Evolutionary conservation across 345 rosid genomes (phyloP).

Genomic region (Gossypium sturtianum): DNA sequence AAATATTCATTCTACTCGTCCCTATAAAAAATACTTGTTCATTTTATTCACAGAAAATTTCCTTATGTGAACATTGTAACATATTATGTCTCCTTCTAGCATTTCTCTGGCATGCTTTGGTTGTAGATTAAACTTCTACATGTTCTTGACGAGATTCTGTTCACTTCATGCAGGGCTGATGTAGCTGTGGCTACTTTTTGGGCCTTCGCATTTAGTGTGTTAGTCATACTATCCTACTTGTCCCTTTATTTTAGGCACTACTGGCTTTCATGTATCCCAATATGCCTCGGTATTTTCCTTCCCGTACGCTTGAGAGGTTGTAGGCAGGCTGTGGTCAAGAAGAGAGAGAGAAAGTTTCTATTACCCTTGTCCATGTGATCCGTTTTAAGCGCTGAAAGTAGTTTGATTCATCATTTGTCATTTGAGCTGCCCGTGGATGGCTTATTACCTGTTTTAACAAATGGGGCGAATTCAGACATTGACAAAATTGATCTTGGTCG

Average conservation of each 20-base stretch:
- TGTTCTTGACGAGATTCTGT: neutral
- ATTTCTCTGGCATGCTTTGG: neutral
- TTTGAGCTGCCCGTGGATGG: neutral
- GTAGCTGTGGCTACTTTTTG: conserved; percentile 39
- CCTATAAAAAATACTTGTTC: neutral
- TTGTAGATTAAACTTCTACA: neutral
- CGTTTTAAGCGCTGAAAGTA: neutral
- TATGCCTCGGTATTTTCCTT: conserved; percentile 32
- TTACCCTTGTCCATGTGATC: conserved; percentile 50
- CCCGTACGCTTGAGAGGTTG: conserved; percentile 31
- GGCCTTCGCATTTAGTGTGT: conserved; percentile 31
- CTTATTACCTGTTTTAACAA: neutral
- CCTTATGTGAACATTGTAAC: neutral
- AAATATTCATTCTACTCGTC: too few relatives aligned
- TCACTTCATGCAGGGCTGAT: conserved; percentile 36
- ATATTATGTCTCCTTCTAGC: neutral
- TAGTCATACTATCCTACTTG: conserved; percentile 29
- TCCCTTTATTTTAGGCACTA: conserved; percentile 26
- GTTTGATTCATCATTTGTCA: conserved; percentile 5
- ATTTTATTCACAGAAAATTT: neutral
- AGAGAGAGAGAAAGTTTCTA: conserved; percentile 38
- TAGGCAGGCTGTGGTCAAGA: conserved; percentile 33
- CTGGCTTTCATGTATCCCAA: conserved; percentile 26
- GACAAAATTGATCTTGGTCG: conserved; percentile 13
- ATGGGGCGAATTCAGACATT: neutral